Conservation (phyloP, 108 stramenopile species). For the Schizochytrium sp. region DNA sequence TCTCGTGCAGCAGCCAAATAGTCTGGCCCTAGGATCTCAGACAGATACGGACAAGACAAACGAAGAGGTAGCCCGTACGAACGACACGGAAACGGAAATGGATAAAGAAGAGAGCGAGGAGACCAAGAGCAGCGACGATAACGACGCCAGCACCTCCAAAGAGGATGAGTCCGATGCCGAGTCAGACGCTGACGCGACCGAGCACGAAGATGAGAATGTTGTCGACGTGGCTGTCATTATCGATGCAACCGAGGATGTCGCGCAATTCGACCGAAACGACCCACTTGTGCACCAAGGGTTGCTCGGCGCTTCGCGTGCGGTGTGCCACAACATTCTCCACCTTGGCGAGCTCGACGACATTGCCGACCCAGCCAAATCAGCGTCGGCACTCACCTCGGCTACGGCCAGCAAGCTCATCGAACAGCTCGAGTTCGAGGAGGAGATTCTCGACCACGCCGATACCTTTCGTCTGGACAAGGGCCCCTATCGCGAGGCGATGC, state of each 20-base stretch:
- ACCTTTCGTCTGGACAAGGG: neutral
- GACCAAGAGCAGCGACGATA: neutral
- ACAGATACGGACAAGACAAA: too few species aligned
- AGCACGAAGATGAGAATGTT: neutral
- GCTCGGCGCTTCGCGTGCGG: neutral
- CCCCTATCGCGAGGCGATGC: neutral
- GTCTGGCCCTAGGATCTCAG: too few species aligned
- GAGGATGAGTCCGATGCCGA: neutral
- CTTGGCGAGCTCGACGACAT: neutral
- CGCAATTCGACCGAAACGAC: neutral
- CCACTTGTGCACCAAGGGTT: neutral
- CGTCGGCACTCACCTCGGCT: neutral
- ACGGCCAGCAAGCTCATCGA: neutral
- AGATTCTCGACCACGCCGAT: neutral
- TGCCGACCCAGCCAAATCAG: neutral
- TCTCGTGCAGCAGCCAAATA: too few species aligned
- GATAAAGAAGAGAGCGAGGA: neutral
- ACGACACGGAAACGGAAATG: too few species aligned
- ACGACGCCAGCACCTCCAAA: neutral
- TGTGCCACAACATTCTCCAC: neutral
- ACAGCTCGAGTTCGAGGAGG: constrained; percentile 6
- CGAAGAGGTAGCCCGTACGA: too few species aligned
- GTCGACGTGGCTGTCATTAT: neutral
- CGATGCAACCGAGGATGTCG: neutral
- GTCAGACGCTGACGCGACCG: neutral